Evolutionary conservation across 305 asterid genomes (phyloP).

Genomic region (Petunia hybrid): DNA sequence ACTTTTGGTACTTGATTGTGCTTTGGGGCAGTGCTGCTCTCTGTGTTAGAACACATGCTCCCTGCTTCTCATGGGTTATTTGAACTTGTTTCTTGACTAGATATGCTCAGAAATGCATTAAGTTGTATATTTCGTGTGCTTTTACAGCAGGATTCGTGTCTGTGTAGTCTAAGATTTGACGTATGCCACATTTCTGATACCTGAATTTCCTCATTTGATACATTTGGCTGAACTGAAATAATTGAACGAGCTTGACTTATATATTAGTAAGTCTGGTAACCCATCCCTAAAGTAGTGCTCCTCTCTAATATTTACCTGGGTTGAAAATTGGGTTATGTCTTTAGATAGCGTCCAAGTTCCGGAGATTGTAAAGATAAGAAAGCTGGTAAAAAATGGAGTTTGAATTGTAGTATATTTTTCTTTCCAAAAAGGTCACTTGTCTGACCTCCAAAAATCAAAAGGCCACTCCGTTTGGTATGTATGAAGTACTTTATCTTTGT

Average conservation of each 20-base stretch:
- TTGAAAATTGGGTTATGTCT: neutral
- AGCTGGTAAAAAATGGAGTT: constrained; percentile 6
- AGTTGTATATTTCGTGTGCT: neutral
- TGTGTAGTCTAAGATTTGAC: neutral
- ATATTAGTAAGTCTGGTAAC: neutral
- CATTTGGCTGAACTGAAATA: neutral
- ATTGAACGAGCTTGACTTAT: neutral
- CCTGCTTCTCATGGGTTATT: constrained; percentile 12
- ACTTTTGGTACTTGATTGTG: constrained; percentile 12
- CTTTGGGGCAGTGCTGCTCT: constrained; percentile 5
- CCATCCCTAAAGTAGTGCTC: constrained; percentile 12
- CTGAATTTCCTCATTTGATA: neutral
- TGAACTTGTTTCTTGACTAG: neutral
- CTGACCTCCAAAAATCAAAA: neutral
- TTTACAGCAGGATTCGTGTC: neutral
- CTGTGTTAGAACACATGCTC: neutral
- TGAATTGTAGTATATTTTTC: neutral
- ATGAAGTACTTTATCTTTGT: neutral
- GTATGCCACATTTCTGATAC: neutral
- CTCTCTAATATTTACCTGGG: neutral
- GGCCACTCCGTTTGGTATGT: neutral
- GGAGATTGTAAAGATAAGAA: neutral
- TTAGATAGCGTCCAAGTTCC: constrained; percentile 1
- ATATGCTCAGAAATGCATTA: constrained; percentile 23
- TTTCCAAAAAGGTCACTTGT: constrained; percentile 2